A percentile compares a stretch with the other conserved stretches of the same genome.
Evolutionary conservation across 2,329 filamentous ascomycete species (phyloP).

Genomic region (Pezicula radicicola): DNA sequence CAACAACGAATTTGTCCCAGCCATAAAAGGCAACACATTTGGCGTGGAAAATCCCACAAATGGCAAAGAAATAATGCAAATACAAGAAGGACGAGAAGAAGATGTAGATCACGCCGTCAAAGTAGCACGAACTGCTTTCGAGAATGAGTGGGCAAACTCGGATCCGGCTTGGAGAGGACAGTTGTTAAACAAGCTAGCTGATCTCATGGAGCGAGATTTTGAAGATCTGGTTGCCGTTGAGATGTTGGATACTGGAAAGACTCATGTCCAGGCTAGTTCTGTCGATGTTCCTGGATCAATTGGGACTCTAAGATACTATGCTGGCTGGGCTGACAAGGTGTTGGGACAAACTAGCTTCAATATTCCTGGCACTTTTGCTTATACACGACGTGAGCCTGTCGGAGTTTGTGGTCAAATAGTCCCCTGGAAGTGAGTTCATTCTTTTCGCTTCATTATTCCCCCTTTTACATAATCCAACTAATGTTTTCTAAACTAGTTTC

Average conservation of each 20-base stretch:
- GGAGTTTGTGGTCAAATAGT: background rate
- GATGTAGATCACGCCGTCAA: constrained; percentile 6
- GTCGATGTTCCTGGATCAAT: background rate
- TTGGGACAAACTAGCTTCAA: no score
- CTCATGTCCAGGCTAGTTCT: background rate
- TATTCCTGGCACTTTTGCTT: no score
- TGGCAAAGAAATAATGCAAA: background rate
- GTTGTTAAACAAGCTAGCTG: constrained; percentile 6
- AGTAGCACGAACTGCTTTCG: constrained; percentile 1
- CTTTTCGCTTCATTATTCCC: background rate
- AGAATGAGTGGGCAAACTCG: background rate
- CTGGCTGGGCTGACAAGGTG: no score
- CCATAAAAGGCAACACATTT: background rate
- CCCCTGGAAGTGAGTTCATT: background rate
- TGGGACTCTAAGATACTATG: constrained; percentile 2
- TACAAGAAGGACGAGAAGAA: background rate
- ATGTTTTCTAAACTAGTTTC: background rate
- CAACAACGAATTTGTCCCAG: constrained; percentile 6
- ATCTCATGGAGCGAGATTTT: constrained; percentile 3
- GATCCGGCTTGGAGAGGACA: background rate
- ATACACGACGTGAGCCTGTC: no score
- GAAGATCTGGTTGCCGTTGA: constrained; percentile 2
- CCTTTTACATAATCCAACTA: background rate
- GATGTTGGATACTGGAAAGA: constrained; percentile 1
- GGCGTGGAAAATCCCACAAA: background rate